Evolutionary conservation across 1,139 yeast species (phyloP).

Genomic region (Protomyces inouyei): DNA sequence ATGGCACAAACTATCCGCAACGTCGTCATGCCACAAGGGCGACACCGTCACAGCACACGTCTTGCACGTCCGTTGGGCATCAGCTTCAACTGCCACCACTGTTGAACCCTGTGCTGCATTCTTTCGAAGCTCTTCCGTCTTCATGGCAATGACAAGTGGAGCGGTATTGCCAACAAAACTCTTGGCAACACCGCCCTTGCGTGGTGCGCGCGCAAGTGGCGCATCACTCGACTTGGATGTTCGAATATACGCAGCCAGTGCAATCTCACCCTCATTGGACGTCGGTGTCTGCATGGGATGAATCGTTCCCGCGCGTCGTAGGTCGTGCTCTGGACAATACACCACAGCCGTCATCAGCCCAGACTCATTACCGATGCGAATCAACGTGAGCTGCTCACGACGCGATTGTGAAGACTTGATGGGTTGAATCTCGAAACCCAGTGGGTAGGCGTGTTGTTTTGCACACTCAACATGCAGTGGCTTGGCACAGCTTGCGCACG

Average conservation of each 20-base stretch:
- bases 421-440: slow-evolving; percentile 32
- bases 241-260: slow-evolving; percentile 16
- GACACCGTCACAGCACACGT: background rate
- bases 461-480: slow-evolving; percentile 28
- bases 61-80: background rate
- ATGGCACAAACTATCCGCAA: background rate
- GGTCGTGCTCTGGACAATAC: slow-evolving; percentile 37
- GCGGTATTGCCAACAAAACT: background rate
- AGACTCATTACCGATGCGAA: slow-evolving; percentile 43
- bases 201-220: background rate
- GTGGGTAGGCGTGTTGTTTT: slow-evolving; percentile 5
- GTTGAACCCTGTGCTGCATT: background rate
- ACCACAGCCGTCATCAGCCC: slow-evolving; percentile 38
- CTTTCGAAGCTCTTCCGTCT: background rate
- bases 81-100: background rate
- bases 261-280: slow-evolving; percentile 3
- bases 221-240: slow-evolving; percentile 8
- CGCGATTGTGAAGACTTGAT: slow-evolving; percentile 31
- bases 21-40: background rate
- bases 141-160: background rate
- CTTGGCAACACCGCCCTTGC: background rate
- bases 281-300: slow-evolving; percentile 19
- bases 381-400: slow-evolving; percentile 34
- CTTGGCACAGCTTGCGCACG: slow-evolving; percentile 45
- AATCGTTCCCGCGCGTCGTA: slow-evolving; percentile 23